These are phyloP conservation scores for Neurospora africana DNA, from an alignment of 495 filamentous ascomycete species.

Conservation along the genomic window DNA sequence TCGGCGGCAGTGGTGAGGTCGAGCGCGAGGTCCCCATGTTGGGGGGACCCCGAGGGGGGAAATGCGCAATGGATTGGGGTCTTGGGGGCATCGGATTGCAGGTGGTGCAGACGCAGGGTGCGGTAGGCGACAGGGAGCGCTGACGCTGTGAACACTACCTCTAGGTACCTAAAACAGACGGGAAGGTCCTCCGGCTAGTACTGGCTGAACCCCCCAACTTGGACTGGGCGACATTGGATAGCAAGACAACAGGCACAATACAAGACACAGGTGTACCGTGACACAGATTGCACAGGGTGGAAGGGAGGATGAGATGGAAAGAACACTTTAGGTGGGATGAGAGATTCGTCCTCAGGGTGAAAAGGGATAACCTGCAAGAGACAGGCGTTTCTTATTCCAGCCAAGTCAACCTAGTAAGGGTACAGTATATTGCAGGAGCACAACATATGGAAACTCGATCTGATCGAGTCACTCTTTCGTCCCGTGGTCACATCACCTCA, in stretches of 20 bases:
- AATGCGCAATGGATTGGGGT: not conserved
- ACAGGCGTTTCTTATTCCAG: not conserved
- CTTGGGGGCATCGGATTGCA: constrained; percentile 4
- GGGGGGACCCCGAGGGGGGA: not conserved
- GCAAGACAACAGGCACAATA: not conserved
- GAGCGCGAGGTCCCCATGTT: not conserved
- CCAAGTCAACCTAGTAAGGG: not conserved
- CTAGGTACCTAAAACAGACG: not conserved
- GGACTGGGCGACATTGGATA: constrained; percentile 20
- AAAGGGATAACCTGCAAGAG: not conserved
- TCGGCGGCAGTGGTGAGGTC: not conserved
- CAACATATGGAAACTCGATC: not conserved
- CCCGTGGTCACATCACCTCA: not conserved
- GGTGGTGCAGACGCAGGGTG: not conserved
- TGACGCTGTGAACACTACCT: not conserved
- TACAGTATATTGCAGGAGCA: not conserved
- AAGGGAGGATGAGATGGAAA: not conserved
- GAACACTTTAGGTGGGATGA: not conserved
- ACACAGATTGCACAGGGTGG: not conserved
- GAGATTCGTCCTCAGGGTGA: not conserved
- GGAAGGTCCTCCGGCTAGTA: not conserved
- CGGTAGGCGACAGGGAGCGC: not conserved
- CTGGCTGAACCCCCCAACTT: constrained; percentile 2
- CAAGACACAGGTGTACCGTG: constrained; percentile 1
- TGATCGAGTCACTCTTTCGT: not conserved